Conservation (phyloP, 2,329 filamentous ascomycete genomes). For the Curvularia sp. region DNA sequence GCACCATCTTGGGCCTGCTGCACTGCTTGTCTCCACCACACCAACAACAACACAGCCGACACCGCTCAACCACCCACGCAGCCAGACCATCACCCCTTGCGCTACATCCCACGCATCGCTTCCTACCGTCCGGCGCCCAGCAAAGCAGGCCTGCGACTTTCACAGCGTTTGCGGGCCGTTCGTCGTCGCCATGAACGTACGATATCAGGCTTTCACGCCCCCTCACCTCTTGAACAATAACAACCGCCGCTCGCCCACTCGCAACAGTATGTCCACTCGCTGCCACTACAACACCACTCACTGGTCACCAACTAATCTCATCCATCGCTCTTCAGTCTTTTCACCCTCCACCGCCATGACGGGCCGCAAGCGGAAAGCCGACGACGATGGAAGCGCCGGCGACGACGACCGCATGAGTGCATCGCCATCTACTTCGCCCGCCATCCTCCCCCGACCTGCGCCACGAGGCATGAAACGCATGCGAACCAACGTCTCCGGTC, state of each 20-base stretch:
- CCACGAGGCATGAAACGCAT: slow-evolving; percentile 63
- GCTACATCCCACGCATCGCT: slow-evolving; percentile 3
- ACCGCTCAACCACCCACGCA: slow-evolving; percentile 18
- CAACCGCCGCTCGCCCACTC: slow-evolving; percentile 64
- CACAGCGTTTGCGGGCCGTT: slow-evolving; percentile 33
- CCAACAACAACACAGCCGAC: slow-evolving; percentile 30
- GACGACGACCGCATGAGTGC: slow-evolving; percentile 87
- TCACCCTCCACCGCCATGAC: slow-evolving; percentile 54
- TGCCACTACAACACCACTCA: slow-evolving; percentile 15
- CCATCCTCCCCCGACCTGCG: slow-evolving; percentile 72
- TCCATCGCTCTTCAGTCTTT: slow-evolving; percentile 31
- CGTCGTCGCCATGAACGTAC: slow-evolving; percentile 65
- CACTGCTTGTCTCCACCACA: slow-evolving; percentile 26
- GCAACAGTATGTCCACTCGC: slow-evolving; percentile 61
- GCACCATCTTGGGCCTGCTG: slow-evolving; percentile 17
- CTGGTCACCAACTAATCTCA: slow-evolving; percentile 20
- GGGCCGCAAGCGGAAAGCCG: slow-evolving; percentile 84
- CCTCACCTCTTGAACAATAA: slow-evolving; percentile 66
- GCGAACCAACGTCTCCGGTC: slow-evolving; percentile 72
- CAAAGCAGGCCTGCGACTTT: slow-evolving; percentile 21
- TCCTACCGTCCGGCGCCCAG: slow-evolving; percentile 9
- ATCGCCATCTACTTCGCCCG: slow-evolving; percentile 83
- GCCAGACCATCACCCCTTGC: slow-evolving; percentile 6
- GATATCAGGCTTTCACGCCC: slow-evolving; percentile 65
- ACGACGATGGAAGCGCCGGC: slow-evolving; percentile 66